Percentiles rank a stretch among this genome's conserved stretches.
phyloP scores from a whole-genome alignment of 495 filamentous ascomycete genomes.

The Penicillium waksmanii region DNA sequence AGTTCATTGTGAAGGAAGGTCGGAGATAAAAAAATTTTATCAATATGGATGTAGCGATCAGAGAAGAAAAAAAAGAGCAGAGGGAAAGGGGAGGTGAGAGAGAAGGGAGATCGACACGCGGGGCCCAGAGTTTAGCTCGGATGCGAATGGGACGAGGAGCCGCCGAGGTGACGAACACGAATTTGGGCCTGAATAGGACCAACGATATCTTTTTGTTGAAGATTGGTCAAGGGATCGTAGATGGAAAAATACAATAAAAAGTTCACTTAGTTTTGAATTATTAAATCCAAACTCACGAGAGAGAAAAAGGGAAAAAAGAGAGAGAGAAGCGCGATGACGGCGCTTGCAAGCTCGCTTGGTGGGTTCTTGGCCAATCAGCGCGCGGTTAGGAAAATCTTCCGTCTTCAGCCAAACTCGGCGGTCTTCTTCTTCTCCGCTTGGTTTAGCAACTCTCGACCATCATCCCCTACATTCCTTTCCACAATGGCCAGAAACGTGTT shows the following conservation, averaged over 20 bases:
- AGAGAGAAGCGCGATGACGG: conserved; percentile 23
- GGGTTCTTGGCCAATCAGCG: conserved; percentile 26
- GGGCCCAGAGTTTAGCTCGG: conserved; percentile 38
- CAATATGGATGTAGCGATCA: not conserved
- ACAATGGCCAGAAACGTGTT: conserved; percentile 79
- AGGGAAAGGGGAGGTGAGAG: conserved; percentile 23
- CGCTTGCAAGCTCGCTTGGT: conserved; percentile 27
- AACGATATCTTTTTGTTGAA: not conserved
- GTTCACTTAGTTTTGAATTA: not conserved
- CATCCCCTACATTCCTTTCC: conserved; percentile 16
- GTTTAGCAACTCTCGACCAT: not conserved
- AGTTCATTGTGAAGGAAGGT: conserved; percentile 56
- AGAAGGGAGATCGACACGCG: conserved; percentile 37
- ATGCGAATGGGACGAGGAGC: conserved; percentile 23
- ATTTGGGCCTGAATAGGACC: not conserved
- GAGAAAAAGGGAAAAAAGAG: conserved; percentile 2
- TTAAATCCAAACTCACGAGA: not conserved
- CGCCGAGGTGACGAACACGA: not conserved
- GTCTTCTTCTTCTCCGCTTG: conserved; percentile 1
- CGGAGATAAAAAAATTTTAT: conserved; percentile 3
- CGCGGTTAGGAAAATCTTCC: conserved; percentile 29
- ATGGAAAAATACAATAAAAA: not conserved
- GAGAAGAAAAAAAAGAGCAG: conserved; percentile 21
- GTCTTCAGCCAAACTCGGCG: conserved; percentile 15
- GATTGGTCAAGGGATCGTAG: not conserved